Percentiles rank a stretch among this genome's conserved stretches.
phyloP scores from a whole-genome alignment of 2,329 filamentous ascomycete genomes.

The Claviceps pusilla region DNA sequence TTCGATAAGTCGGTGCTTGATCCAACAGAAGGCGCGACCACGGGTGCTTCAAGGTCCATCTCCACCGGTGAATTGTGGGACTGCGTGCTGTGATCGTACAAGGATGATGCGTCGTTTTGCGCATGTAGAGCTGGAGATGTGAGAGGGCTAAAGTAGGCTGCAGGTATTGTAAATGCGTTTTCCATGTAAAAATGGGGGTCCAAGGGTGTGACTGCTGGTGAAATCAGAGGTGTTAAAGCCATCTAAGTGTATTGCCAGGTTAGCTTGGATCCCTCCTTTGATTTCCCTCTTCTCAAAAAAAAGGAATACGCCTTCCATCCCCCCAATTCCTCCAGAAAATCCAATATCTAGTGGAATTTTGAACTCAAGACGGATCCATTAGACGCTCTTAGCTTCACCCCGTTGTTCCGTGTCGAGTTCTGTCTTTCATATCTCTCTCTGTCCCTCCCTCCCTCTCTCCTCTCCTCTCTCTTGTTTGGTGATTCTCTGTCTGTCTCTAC shows the following conservation, averaged over 20 bases:
- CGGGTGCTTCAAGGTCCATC: conserved; percentile 35
- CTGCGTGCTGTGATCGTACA: conserved; percentile 30
- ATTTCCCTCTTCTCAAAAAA: neutral
- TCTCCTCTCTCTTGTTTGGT: too few relatives aligned
- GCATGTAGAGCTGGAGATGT: conserved; percentile 69
- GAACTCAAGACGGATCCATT: neutral
- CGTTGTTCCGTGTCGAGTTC: too few relatives aligned
- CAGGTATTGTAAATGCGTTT: conserved; percentile 45
- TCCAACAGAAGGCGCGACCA: conserved; percentile 21
- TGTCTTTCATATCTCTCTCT: too few relatives aligned
- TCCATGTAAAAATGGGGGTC: conserved; percentile 54
- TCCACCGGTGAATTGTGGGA: conserved; percentile 41
- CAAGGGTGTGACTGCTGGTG: conserved; percentile 69
- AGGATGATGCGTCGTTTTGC: conserved; percentile 39
- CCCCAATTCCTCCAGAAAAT: neutral
- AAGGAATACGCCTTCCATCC: neutral
- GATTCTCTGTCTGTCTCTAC: too few relatives aligned
- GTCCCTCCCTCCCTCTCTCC: too few relatives aligned
- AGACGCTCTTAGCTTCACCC: conserved; percentile 4
- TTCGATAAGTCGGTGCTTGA: conserved; percentile 32
- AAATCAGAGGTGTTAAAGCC: conserved; percentile 67
- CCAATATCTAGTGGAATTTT: neutral
- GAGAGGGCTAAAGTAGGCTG: conserved; percentile 68
- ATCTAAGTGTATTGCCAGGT: conserved; percentile 29
- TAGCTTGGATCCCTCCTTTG: neutral